These are phyloP conservation scores for Cerioporus squamosus DNA, from an alignment of 1,284 basidiomycete species.

Conservation along the genomic window DNA sequence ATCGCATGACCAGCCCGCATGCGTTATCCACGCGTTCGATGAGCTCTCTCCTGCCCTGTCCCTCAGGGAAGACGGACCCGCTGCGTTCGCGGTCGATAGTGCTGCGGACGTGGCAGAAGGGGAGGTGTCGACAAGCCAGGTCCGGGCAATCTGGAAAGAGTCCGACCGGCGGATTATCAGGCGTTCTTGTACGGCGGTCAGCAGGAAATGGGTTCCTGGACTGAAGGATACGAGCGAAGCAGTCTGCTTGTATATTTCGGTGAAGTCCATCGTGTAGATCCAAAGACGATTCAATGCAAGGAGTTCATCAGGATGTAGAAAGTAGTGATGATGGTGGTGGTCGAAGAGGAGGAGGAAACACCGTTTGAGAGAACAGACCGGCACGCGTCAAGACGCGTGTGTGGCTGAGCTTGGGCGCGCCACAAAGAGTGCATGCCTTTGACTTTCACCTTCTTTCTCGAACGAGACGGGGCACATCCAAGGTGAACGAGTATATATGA, in stretches of 20 bases:
- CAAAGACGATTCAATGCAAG: too few relatives aligned
- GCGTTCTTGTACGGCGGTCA: conserved; percentile 73
- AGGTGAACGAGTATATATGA: too few relatives aligned
- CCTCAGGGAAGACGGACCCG: conserved; percentile 14
- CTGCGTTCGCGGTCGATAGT: conserved; percentile 20
- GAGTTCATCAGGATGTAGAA: too few relatives aligned
- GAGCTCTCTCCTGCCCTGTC: background rate
- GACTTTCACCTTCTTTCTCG: too few relatives aligned
- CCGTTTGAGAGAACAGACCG: too few relatives aligned
- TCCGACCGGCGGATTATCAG: conserved; percentile 77
- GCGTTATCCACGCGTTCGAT: conserved; percentile 56
- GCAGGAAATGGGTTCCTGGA: conserved; percentile 74
- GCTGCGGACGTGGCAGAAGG: conserved; percentile 42
- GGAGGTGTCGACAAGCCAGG: conserved; percentile 67
- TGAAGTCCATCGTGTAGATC: conserved; percentile 57
- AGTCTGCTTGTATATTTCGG: conserved; percentile 79
- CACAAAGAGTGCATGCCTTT: too few relatives aligned
- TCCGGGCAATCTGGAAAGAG: conserved; percentile 73
- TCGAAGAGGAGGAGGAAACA: too few relatives aligned
- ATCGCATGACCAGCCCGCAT: conserved; percentile 82
- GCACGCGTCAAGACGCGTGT: background rate
- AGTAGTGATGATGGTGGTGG: too few relatives aligned
- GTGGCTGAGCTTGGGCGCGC: conserved; percentile 1
- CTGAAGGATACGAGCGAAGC: conserved; percentile 69
- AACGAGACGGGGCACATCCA: too few relatives aligned